Evolutionary conservation across 495 filamentous ascomycete genomes (phyloP).

Genomic region (Stereocaulon alpinum): DNA sequence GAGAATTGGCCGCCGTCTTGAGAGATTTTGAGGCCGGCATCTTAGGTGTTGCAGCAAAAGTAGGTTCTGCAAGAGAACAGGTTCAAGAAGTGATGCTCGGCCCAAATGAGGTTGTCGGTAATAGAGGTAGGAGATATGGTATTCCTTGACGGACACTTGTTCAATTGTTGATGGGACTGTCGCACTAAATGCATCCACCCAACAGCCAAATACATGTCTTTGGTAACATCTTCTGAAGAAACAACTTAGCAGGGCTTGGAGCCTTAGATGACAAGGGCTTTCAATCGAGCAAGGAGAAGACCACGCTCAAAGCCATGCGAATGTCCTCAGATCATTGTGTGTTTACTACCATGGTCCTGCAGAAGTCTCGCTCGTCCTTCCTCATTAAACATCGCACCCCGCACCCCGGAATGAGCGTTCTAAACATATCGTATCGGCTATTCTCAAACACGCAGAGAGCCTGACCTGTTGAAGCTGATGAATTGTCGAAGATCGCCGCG

Average conservation of each 20-base stretch:
- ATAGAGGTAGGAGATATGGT: slow-evolving; percentile 1
- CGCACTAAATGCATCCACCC: background rate
- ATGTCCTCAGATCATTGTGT: background rate
- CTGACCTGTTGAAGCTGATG: background rate
- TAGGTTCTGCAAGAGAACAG: slow-evolving; percentile 58
- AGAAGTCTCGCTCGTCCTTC: background rate
- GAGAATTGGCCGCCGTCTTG: slow-evolving; percentile 56
- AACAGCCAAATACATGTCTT: background rate
- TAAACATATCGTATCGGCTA: background rate
- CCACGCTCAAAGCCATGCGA: background rate
- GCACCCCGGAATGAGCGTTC: background rate
- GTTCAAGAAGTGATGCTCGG: slow-evolving; percentile 58
- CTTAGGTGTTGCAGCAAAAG: slow-evolving; percentile 59
- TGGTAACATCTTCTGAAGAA: no score
- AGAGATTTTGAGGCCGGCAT: slow-evolving; percentile 72
- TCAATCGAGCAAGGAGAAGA: background rate
- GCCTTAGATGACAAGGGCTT: background rate
- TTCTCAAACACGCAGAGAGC: background rate
- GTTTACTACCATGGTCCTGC: background rate
- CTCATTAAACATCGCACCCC: background rate
- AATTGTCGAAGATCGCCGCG: background rate
- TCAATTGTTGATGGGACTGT: background rate
- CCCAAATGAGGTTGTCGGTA: background rate
- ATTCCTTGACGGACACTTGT: background rate
- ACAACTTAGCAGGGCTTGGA: no score